These are phyloP conservation scores for Ambrosiella cleistominuta DNA, from an alignment of 2,329 filamentous ascomycete species.

Conservation along the genomic window DNA sequence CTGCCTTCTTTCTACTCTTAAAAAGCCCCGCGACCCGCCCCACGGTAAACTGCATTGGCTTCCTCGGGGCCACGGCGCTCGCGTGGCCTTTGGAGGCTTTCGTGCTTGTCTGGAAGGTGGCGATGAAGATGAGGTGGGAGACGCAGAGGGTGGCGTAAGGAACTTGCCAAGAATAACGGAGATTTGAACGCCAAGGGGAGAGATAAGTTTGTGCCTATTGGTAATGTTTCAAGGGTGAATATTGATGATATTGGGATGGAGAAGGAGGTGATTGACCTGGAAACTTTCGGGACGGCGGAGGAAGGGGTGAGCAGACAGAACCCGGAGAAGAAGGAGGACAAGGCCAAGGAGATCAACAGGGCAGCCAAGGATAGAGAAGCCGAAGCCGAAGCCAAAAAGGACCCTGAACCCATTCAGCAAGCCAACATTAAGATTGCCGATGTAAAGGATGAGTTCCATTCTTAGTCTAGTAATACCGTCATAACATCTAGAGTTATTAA, in stretches of 20 bases:
- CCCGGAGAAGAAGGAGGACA: conserved; percentile 3
- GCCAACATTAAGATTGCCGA: conserved; percentile 5
- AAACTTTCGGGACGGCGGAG: conserved; percentile 9
- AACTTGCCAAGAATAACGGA: conserved; percentile 7
- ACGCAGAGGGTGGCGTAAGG: conserved; percentile 9
- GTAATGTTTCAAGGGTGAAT: background rate
- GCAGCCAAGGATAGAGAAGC: conserved; percentile 1
- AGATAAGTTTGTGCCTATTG: conserved; percentile 6
- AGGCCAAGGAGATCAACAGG: conserved; percentile 7
- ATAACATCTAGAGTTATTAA: background rate
- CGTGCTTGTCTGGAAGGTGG: conserved; percentile 6
- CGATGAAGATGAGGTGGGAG: conserved; percentile 11
- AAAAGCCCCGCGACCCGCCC: conserved; percentile 5
- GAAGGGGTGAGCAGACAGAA: conserved; percentile 5
- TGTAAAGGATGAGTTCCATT: conserved; percentile 8
- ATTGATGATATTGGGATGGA: conserved; percentile 10
- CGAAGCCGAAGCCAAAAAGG: conserved; percentile 1
- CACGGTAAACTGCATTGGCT: conserved; percentile 5
- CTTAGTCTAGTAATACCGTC: background rate
- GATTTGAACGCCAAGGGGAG: background rate
- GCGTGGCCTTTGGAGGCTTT: conserved; percentile 11
- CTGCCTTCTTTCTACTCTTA: conserved; percentile 9
- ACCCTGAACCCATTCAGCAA: background rate
- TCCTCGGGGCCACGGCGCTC: conserved; percentile 4
- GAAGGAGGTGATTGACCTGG: conserved; percentile 6